A percentile compares a stretch with the other conserved stretches of the same genome.
phyloP scores from a whole-genome alignment of 495 filamentous ascomycete genomes.

The Letharia columbiana region DNA sequence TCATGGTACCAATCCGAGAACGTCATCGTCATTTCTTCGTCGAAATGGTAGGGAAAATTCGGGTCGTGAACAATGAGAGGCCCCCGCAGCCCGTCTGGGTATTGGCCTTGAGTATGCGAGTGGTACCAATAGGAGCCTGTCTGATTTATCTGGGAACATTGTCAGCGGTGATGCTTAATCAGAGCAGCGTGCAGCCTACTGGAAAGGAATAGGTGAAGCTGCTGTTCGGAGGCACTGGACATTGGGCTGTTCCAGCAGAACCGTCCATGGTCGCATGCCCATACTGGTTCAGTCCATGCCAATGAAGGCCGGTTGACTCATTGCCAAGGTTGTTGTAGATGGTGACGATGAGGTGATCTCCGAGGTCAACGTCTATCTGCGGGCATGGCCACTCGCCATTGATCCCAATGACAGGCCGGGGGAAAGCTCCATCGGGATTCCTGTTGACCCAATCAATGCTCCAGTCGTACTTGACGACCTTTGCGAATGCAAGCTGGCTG shows the following conservation, averaged over 20 bases:
- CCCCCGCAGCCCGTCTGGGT: constrained; percentile 67
- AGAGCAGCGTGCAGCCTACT: constrained; percentile 33
- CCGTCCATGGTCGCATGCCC: constrained; percentile 69
- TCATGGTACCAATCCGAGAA: constrained; percentile 58
- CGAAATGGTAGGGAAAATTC: constrained; percentile 54
- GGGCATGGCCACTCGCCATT: constrained; percentile 75
- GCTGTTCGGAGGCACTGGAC: constrained; percentile 53
- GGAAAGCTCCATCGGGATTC: constrained; percentile 62
- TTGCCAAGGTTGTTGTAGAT: constrained; percentile 65
- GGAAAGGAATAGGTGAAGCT: constrained; percentile 71
- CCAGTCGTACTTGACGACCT: constrained; percentile 67
- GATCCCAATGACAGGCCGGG: constrained; percentile 66
- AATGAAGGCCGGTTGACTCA: constrained; percentile 63
- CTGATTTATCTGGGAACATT: constrained; percentile 44
- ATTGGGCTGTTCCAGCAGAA: constrained; percentile 58
- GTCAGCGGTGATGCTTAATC: constrained; percentile 20
- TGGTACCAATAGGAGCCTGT: constrained; percentile 82
- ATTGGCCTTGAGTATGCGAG: constrained; percentile 59
- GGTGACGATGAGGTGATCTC: constrained; percentile 64
- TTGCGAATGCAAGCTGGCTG: constrained; percentile 39
- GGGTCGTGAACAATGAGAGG: constrained; percentile 65
- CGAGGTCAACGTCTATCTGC: constrained; percentile 56
- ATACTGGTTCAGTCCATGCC: constrained; percentile 71
- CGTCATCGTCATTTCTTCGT: constrained; percentile 56
- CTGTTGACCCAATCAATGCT: constrained; percentile 71